Conservation (phyloP, 495 filamentous ascomycete species). For the Glonium stellatum region DNA sequence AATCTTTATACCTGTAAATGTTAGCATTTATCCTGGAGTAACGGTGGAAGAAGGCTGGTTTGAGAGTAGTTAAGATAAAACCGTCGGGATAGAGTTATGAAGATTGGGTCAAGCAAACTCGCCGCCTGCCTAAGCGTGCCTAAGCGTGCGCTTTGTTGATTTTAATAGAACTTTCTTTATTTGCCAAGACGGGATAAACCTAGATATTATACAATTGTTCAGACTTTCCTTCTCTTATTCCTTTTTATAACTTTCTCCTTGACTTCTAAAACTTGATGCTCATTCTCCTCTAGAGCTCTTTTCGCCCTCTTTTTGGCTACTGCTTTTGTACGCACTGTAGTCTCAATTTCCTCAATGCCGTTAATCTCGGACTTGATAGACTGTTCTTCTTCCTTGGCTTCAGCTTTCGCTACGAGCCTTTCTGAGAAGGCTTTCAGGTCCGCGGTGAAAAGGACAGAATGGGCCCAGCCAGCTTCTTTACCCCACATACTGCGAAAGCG, state of each 20-base stretch:
- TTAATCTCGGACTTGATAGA: conserved; percentile 29
- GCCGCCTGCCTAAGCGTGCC: too few relatives aligned
- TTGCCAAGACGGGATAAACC: too few relatives aligned
- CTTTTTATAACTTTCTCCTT: conserved; percentile 22
- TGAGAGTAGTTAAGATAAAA: too few relatives aligned
- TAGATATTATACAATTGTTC: background rate
- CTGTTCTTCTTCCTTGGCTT: conserved; percentile 39
- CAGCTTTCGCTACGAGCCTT: conserved; percentile 46
- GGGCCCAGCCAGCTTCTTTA: conserved; percentile 91
- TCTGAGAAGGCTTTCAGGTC: conserved; percentile 83
- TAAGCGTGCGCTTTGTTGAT: too few relatives aligned
- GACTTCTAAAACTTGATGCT: conserved; percentile 27
- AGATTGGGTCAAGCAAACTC: too few relatives aligned
- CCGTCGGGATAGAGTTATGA: too few relatives aligned
- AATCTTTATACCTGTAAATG: too few relatives aligned
- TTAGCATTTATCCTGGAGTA: too few relatives aligned
- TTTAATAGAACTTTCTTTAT: too few relatives aligned
- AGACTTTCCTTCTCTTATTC: conserved; percentile 13
- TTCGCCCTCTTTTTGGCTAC: conserved; percentile 34
- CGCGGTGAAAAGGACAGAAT: conserved; percentile 92
- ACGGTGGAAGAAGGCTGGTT: too few relatives aligned
- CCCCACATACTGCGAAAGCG: conserved; percentile 91
- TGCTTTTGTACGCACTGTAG: conserved; percentile 16
- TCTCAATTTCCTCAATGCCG: conserved; percentile 24
- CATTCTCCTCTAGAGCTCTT: conserved; percentile 31